Evolutionary conservation across 2,329 filamentous ascomycete genomes (phyloP).

Genomic region (Truncatella angustata): DNA sequence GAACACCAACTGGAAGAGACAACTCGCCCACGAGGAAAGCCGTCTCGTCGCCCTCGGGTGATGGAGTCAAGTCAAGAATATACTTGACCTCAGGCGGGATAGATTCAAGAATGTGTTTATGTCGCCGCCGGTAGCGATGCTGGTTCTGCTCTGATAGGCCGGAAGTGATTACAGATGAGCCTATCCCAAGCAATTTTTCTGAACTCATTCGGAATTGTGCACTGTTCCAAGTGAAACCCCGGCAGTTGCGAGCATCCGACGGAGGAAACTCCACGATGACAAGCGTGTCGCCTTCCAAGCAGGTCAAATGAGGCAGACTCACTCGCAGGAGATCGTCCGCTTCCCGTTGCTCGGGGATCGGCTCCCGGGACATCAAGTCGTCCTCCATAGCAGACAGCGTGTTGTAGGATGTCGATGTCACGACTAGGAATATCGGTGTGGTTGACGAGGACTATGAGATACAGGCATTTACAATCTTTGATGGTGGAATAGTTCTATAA

Average conservation of each 20-base stretch:
- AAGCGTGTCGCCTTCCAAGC: constrained; percentile 1
- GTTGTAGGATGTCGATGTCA: no score
- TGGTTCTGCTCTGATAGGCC: background rate
- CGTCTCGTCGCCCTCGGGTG: constrained; percentile 60
- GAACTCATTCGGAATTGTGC: background rate
- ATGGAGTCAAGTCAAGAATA: constrained; percentile 63
- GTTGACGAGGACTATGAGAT: background rate
- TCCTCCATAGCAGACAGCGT: no score
- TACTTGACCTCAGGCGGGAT: constrained; percentile 47
- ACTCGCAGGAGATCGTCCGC: background rate
- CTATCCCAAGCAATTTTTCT: background rate
- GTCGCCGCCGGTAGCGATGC: background rate
- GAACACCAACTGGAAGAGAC: constrained; percentile 54
- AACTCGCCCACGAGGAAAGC: constrained; percentile 58
- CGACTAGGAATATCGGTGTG: background rate
- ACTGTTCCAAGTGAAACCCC: no score
- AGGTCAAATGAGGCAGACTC: background rate
- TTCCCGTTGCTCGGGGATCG: background rate
- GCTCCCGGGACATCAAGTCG: no score
- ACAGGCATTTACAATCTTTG: no score
- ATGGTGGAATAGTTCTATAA: no score
- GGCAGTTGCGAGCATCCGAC: no score
- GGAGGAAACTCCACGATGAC: background rate
- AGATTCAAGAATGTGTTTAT: no score
- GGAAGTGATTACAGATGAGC: background rate